These are phyloP conservation scores for Erysimum cheiranthoides DNA, from an alignment of 345 rosid species.

Conservation along the genomic window DNA sequence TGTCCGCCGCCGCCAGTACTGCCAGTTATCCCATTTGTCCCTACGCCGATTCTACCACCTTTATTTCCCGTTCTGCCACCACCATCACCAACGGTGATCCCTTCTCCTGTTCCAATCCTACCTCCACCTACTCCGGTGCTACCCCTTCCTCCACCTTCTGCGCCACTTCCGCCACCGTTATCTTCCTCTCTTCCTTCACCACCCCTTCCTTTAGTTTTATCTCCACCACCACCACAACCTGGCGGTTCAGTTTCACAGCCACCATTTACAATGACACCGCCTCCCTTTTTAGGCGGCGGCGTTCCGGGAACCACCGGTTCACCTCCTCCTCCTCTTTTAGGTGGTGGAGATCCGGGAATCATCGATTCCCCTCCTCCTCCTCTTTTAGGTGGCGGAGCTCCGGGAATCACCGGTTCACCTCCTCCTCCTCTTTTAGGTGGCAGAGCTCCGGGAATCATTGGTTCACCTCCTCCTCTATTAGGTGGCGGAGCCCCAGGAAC, in stretches of 20 bases:
- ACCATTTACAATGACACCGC: constrained; percentile 27
- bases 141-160: constrained; percentile 38
- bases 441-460: background rate
- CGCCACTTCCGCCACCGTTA: constrained; percentile 38
- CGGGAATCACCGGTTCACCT: background rate
- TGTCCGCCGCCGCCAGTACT: constrained; percentile 33
- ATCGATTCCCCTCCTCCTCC: constrained; percentile 5
- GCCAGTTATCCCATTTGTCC: constrained; percentile 26
- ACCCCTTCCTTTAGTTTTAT: constrained; percentile 32
- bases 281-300: constrained; percentile 31
- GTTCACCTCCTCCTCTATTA: background rate
- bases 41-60: constrained; percentile 30
- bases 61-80: constrained; percentile 24
- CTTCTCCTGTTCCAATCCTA: constrained; percentile 28
- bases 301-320: background rate
- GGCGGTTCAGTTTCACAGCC: constrained; percentile 34
- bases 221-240: constrained; percentile 39
- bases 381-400: constrained; percentile 15
- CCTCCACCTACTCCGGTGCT: constrained; percentile 38
- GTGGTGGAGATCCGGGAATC: background rate
- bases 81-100: constrained; percentile 32
- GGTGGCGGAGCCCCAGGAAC: background rate
- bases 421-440: constrained; percentile 21
- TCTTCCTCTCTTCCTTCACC: constrained; percentile 44
- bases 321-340: constrained; percentile 31